Evolutionary conservation across 108 stramenopile genomes (phyloP), one percentile per base, ranked within the genome.

Genomic region (Bacterosira constricta): DNA sequence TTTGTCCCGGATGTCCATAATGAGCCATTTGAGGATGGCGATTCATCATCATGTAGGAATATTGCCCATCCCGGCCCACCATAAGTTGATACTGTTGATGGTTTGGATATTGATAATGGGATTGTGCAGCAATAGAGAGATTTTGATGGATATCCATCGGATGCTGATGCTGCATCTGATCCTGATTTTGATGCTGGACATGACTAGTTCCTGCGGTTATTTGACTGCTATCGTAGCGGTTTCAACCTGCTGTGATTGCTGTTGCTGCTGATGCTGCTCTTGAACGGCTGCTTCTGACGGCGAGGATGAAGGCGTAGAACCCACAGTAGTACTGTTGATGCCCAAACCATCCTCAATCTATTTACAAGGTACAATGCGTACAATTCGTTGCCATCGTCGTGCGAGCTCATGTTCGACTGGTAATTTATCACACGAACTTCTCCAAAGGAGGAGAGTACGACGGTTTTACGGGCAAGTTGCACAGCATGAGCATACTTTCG

Each of bases 261-360:
- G n/a, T n/a, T n/a, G n/a, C n/a, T n/a, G n/a, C n/a, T n/a, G n/a
- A n/a, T n/a, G n/a, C n/a, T n/a, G n/a, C n/a, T n/a, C n/a, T n/a
- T n/a, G n/a, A n/a, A n/a, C n/a, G n/a, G n/a, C n/a, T n/a, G n/a
- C n/a, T n/a, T n/a, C n/a, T n/a, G n/a, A n/a, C n/a, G n/a, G n/a
- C n/a, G n/a, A n/a, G n/a, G n/a, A n/a, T n/a, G n/a, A n/a, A n/a
- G n/a, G n/a, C n/a, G n/a, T n/a, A n/a, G n/a, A n/a, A n/a, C n/a
- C n/a, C n/a, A n/a, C n/a, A n/a, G n/a, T n/a, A n/a, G n/a, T n/a
- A 64, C 37, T 85, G 85, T 54, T 88, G 83, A 13, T 92, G 60
- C 49, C 92, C 94, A 63, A 90, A 62, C 49, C 88, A 71, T 95
- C 94, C 69, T 95, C 91, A 30, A 89, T 63, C 65, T 95, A 87